phyloP scores from a whole-genome alignment of 2,329 filamentous ascomycete species.

The Colletotrichum shisoi region DNA sequence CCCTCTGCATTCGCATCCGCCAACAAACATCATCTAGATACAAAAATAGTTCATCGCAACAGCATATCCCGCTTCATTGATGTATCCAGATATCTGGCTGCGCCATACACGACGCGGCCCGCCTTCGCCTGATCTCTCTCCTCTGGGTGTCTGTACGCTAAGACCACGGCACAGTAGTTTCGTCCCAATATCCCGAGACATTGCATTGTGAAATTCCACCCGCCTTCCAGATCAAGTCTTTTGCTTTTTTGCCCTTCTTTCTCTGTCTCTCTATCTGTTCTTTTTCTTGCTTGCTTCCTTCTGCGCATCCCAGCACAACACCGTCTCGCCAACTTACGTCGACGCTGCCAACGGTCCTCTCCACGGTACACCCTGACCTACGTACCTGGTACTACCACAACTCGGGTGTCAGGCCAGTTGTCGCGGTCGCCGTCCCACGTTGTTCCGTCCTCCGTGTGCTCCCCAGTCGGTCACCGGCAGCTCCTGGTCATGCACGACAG shows the following conservation, averaged over 20 bases:
- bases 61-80: background rate
- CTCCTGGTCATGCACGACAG: slow-evolving; percentile 9
- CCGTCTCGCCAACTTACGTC: background rate
- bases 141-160: slow-evolving; percentile 13
- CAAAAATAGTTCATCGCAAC: background rate
- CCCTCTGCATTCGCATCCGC: background rate
- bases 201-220: slow-evolving; percentile 26
- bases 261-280: background rate
- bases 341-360: background rate
- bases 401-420: slow-evolving; percentile 10
- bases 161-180: slow-evolving; percentile 27
- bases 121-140: slow-evolving; percentile 3
- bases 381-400: background rate
- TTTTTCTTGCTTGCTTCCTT: background rate
- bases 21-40: too few relatives aligned
- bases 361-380: slow-evolving; percentile 22
- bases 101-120: slow-evolving; percentile 8
- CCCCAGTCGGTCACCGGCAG: slow-evolving; percentile 24
- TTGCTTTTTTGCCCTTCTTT: background rate
- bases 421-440: slow-evolving; percentile 24
- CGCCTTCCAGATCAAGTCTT: slow-evolving; percentile 34
- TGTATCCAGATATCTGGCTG: background rate
- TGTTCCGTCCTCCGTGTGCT: slow-evolving; percentile 32
- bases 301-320: background rate
- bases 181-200: slow-evolving; percentile 33